Percentiles rank a stretch among this genome's conserved stretches.
phyloP scores from a whole-genome alignment of 2,329 filamentous ascomycete genomes.

The Fusarium mexicanum region DNA sequence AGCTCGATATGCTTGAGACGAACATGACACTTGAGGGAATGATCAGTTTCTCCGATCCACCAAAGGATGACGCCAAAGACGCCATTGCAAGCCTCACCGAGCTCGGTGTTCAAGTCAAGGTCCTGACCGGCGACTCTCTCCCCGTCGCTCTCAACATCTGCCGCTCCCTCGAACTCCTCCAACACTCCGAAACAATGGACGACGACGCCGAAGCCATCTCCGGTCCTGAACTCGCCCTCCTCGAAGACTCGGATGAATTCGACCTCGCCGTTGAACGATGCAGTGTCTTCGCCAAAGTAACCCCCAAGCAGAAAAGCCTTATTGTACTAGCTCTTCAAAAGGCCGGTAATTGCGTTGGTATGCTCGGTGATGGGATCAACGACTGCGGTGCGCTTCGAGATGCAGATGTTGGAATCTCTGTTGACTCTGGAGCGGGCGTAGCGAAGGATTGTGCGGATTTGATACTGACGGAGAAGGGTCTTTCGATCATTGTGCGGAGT shows the following conservation, averaged over 20 bases:
- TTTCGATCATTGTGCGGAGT: background rate
- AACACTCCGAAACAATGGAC: background rate
- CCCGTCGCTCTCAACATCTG: background rate
- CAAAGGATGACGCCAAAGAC: background rate
- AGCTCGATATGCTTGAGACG: background rate
- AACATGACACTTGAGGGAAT: background rate
- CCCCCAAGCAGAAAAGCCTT: background rate
- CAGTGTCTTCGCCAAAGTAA: background rate
- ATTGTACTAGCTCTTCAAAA: background rate
- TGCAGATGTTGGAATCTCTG: conserved; percentile 3
- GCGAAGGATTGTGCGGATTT: conserved; percentile 1
- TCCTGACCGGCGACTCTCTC: background rate
- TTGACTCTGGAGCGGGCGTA: background rate
- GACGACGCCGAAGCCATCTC: background rate
- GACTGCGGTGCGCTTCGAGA: background rate
- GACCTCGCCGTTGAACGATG: background rate
- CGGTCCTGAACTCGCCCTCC: background rate
- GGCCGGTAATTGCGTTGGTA: background rate
- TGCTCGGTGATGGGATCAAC: background rate
- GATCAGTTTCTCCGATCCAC: background rate
- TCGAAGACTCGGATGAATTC: background rate
- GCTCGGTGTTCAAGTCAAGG: background rate
- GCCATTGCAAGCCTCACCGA: background rate
- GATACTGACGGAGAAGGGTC: background rate
- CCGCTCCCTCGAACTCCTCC: background rate